Base-by-base conservation (phyloP, 345 rosid genomes). In the Eucalyptus leucophloia region DNA sequence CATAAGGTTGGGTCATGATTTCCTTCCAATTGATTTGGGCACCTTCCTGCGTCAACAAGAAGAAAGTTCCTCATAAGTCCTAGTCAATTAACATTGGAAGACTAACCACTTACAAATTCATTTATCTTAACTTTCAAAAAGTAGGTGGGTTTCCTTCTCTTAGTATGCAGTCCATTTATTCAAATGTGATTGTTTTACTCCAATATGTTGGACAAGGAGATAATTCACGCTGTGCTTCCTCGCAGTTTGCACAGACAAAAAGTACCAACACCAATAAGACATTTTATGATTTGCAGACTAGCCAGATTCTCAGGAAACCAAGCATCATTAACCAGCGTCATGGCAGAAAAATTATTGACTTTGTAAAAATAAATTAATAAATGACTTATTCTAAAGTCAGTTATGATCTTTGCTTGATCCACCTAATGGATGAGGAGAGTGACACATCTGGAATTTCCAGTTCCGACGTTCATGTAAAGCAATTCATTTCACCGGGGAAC, bases 1-100 rank as follows among this genome's bases (percentile, higher is more conserved):
- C 94, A 42, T 92, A 92, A 18, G 91, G 90, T 32, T 93, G 89
- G n/a, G 87, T 90, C 54, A 90, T 80, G 54, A 91, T 80, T 88
- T 92, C 90, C 14, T 87, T 88, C 69, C 92, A 86, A 40, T 93
- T 90, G 42, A 87, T 50, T 3, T 86, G 88, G 37, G 87, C 91
- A 17, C 60, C 82, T 72, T 72, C 82, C 82, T 72, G 82, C 44
- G 5, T 72, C 82, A 34, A 28, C 32, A 62, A 34, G 42, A 34
- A 34, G 42, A 18, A 72, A 34, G 24, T 10, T 34, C 24, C 24
- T 18, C 4, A 5, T 18, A 34, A 62, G 1, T 30, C 34, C 17
- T 62, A 60, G 6, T 72, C 24, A 72, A 72, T 12, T 34, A 9
- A 72, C 10, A 34, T 5, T 72, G 44, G 82, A 34, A 72, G 82